phyloP scores from a whole-genome alignment of 83 land plant genomes.

The Picea abies region DNA sequence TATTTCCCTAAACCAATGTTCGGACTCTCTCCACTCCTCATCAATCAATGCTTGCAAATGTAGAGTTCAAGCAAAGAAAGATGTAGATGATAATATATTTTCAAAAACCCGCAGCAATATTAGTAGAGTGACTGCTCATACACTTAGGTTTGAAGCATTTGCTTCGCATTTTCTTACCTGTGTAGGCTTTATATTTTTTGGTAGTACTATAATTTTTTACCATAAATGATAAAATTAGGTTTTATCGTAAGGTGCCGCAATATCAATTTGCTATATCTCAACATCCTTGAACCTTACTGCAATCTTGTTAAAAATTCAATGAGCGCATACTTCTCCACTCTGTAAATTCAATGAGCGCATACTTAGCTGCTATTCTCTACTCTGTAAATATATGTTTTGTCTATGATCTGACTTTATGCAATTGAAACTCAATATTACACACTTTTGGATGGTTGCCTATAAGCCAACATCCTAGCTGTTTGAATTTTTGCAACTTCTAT shows the following conservation, averaged over 20 bases:
- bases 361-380: not conserved
- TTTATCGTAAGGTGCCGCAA: not conserved
- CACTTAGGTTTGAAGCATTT: slow-evolving; percentile 63
- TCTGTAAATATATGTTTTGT: too few species aligned
- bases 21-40: slow-evolving; percentile 52
- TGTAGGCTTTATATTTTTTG: slow-evolving; percentile 8
- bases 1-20: slow-evolving; percentile 19
- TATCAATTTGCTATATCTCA: not conserved
- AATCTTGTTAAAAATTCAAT: not conserved
- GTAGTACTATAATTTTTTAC: not conserved
- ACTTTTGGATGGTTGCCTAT: too few species aligned
- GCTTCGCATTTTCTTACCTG: not conserved
- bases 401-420: too few species aligned
- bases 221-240: not conserved
- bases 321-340: too few species aligned
- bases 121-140: slow-evolving; percentile 97
- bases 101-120: slow-evolving; percentile 90
- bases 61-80: slow-evolving; percentile 10
- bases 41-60: slow-evolving; percentile 57
- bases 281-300: not conserved
- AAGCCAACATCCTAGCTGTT: too few species aligned
- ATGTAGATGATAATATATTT: slow-evolving; percentile 75
- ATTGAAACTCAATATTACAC: too few species aligned
- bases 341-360: too few species aligned
- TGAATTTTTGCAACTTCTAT: too few species aligned